Evolutionary conservation across 805 yeast species (phyloP), one percentile per base, ranked within the genome.

Genomic region (Candida odintsovae): DNA sequence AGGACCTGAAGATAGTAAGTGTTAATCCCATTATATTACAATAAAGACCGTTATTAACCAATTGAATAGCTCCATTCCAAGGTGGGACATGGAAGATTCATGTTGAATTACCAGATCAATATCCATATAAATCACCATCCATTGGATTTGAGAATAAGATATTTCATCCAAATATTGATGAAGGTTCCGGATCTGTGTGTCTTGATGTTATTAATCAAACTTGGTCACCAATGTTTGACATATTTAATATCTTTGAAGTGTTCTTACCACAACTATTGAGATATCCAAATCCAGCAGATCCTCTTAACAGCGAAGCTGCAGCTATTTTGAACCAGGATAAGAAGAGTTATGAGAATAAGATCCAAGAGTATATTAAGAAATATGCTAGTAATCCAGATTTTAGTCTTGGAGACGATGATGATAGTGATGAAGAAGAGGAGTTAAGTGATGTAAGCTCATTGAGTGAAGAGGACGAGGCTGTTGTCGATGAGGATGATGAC

Each of bases 201-300:
- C 78, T 92, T 42, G 98, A 92, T 64, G 98, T 94, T 16, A 90
- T 92, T 52, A 92, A 92, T 64, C 97, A 92, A 62, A 89, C 98
- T 0, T 92, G 99, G 99, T 86, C 95, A 38, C 98, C 99, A 2
- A 86, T 92, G 89, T 92, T 90, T 71, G 97, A 94, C 46, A 76
- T 94, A 53, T 72, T 83, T 53, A 94, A 94, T 63, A 86, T 92
- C 22, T 88, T 94, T 63, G 98, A 92, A 59, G 83, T 88, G 62
- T 94, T 92, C 69, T 69, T 92, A 49, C 99, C 99, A 7, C 98
- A 95, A 57, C 69, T 92, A 48, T 71, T 92, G 51, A 78, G 90
- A 46, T 94, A 92, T 60, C 97, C 98, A 18, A 92, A 92, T 60
- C 92, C 98, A 1, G 73, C 92, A 13, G 99, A 92, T 64, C 99